A percentile compares a stretch with the other conserved stretches of the same genome.
Conservation (phyloP, 2,329 filamentous ascomycete genomes). For the Sclerotinia spermophila region DNA sequence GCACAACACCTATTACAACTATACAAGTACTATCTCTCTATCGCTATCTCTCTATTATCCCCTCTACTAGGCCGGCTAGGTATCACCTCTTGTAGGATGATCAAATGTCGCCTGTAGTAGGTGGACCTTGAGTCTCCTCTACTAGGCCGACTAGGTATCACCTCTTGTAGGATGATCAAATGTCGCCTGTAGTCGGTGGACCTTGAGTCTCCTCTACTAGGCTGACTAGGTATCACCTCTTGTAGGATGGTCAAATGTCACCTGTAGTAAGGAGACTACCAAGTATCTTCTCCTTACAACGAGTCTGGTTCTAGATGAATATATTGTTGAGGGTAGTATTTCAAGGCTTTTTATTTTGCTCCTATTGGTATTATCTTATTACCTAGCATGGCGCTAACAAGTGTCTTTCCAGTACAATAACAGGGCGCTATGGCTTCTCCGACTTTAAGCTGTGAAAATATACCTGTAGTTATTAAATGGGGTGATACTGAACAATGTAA, state of each 20-base stretch:
- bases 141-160: background rate
- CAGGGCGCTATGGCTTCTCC: background rate
- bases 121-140: background rate
- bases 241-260: background rate
- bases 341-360: background rate
- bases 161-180: background rate
- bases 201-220: background rate
- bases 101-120: background rate
- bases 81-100: background rate
- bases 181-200: background rate
- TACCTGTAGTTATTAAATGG: constrained; percentile 1
- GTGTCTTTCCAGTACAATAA: constrained; percentile 1
- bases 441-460: background rate
- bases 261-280: background rate
- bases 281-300: background rate
- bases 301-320: background rate
- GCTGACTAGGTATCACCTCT: background rate
- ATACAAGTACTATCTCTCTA: background rate
- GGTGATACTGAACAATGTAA: background rate
- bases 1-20: too few species aligned
- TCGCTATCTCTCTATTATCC: too few species aligned
- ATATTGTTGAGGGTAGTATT: background rate
- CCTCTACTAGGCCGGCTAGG: background rate
- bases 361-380: background rate
- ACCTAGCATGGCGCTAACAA: background rate